A percentile compares a stretch with the other conserved stretches of the same genome.
phyloP scores from a whole-genome alignment of 73 alveolate species.

The Paramecium caudatum region DNA sequence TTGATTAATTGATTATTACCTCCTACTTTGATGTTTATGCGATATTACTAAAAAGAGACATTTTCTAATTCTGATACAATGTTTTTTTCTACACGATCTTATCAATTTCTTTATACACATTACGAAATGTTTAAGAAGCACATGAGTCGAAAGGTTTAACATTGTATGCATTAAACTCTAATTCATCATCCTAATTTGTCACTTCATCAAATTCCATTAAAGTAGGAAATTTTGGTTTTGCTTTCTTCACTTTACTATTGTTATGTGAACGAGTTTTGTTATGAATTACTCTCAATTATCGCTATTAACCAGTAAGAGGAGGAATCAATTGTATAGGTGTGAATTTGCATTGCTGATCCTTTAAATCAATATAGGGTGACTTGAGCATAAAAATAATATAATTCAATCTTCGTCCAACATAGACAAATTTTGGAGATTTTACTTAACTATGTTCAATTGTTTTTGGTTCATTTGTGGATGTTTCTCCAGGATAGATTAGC shows the following conservation, averaged over 20 bases:
- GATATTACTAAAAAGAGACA: not conserved
- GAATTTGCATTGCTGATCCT: constrained; percentile 3
- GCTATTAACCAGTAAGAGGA: not conserved
- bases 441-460: not conserved
- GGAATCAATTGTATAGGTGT: constrained; percentile 30
- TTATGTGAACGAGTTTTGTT: constrained; percentile 21
- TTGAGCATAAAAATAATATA: not conserved
- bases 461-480: constrained; percentile 17
- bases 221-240: not conserved
- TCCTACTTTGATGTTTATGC: constrained; percentile 4
- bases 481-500: constrained; percentile 25
- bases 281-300: not conserved
- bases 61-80: constrained; percentile 4
- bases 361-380: not conserved
- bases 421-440: not conserved
- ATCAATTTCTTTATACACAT: constrained; percentile 45
- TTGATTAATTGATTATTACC: not conserved
- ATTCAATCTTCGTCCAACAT: constrained; percentile 35
- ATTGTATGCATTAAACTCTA: constrained; percentile 12
- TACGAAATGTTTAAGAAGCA: not conserved
- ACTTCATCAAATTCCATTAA: constrained; percentile 51
- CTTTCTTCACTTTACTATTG: constrained; percentile 39
- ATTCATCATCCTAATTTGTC: constrained; percentile 33
- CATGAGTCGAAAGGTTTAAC: not conserved
- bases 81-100: constrained; percentile 12